A percentile compares a stretch with the other conserved stretches of the same genome.
Evolutionary conservation across 169 alveolate species (phyloP).

Genomic region (Eimeria mitis): DNA sequence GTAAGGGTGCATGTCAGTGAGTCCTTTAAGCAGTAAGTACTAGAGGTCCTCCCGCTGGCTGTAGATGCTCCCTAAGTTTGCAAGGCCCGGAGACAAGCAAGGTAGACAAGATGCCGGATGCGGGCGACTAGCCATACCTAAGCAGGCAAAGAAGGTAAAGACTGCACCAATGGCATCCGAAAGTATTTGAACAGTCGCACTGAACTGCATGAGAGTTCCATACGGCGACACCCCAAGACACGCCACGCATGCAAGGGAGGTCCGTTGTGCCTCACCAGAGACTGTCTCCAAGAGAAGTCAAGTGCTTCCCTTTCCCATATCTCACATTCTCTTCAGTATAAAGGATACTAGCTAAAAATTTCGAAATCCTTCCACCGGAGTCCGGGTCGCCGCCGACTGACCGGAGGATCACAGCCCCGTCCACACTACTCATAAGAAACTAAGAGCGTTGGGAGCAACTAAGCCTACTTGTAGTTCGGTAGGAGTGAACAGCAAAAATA

Average conservation of each 20-base stretch:
- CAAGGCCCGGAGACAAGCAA: neutral
- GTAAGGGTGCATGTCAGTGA: conserved; percentile 13
- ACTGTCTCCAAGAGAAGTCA: neutral
- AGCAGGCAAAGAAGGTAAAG: conserved; percentile 4
- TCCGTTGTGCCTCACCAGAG: conserved; percentile 6
- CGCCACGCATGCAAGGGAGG: conserved; percentile 43
- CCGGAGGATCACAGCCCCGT: conserved; percentile 60
- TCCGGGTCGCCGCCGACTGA: conserved; percentile 47
- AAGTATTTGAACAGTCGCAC: neutral
- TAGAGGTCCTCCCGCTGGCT: neutral
- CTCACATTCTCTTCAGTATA: neutral
- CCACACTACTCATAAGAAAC: neutral
- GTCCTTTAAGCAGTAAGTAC: neutral
- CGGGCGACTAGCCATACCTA: neutral
- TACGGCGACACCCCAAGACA: neutral
- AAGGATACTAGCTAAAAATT: neutral
- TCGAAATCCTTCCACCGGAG: neutral
- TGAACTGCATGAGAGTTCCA: neutral
- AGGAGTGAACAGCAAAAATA: neutral
- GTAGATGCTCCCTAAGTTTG: neutral
- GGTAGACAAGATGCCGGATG: neutral
- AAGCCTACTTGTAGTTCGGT: neutral
- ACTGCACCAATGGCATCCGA: neutral
- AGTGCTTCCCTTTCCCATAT: neutral
- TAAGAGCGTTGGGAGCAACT: neutral